Evolutionary conservation across 1,284 basidiomycete genomes (phyloP), one percentile per base, ranked within the genome.

Genomic region (Coriolopsis trogii): DNA sequence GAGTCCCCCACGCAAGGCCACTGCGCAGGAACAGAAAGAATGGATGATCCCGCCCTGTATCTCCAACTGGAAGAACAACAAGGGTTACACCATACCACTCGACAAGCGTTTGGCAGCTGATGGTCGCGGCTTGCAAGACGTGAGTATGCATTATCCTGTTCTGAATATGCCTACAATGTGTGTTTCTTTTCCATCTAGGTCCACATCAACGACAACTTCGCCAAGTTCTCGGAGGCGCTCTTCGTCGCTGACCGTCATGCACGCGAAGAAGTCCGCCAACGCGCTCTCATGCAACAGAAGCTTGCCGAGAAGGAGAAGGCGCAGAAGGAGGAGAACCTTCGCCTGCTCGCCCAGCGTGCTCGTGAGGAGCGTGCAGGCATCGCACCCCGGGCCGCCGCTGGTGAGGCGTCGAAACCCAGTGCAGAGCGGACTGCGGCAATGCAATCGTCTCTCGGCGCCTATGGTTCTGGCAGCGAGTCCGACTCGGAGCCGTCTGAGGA

Each of bases 11-110:
- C 81, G 97, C 49, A 96, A 98, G 64, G 93, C 93, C 3, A 97
- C 96, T 0, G 92, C 93, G 3, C 91, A 94, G 54, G 97, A 99
- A 68, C 96, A 98, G 73, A 98, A 98, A 73, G 96, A 98, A 65
- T 98, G 97, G 97, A 98, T 98, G 95, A 98, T 99, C 49, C 97
- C 97, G 3, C 97, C 97, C 15, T 98, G 95, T 71, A 98, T 99
- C 58, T 98, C 95, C 28, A 99, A 99, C 74, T 99, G 97, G 97
- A 99, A 99, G 79, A 99, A 99, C 79, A 98, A 99, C 85, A 98
- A 98, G 74, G 97, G 97, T 81, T 99, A 96, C 73, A 99, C 96
- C 5, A 98, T 99, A 63, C 95, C 97, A 24, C 81, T 99, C 21
- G 97, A 99, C 71, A 99, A 99, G 75, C 93, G 97, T 63, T 79